phyloP scores from a whole-genome alignment of 805 yeast genomes.

The Candida lessepsii region DNA sequence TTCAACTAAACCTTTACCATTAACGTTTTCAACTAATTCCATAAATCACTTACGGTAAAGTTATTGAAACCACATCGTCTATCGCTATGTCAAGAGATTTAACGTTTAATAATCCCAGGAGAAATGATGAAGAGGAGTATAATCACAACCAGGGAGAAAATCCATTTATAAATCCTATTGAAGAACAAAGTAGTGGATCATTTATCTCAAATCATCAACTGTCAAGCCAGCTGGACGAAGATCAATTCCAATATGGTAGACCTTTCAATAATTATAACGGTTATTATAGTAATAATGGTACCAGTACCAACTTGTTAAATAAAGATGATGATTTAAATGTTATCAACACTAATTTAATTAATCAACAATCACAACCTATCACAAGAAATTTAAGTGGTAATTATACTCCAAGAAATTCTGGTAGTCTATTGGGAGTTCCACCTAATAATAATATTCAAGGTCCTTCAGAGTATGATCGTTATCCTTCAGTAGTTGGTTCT shows the following conservation, averaged over 20 bases:
- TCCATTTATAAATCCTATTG: slow-evolving; percentile 18
- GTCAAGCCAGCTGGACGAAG: slow-evolving; percentile 19
- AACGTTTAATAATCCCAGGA: slow-evolving; percentile 25
- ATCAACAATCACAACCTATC: slow-evolving; percentile 11
- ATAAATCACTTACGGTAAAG: not conserved
- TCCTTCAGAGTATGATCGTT: slow-evolving; percentile 65
- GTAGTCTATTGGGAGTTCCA: slow-evolving; percentile 7
- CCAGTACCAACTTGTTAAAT: slow-evolving; percentile 36
- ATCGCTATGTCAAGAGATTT: slow-evolving; percentile 26
- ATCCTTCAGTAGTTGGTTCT: slow-evolving; percentile 61
- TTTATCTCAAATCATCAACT: slow-evolving; percentile 16
- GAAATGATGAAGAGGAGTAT: slow-evolving; percentile 14
- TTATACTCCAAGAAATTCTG: slow-evolving; percentile 7
- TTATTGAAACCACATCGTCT: not conserved
- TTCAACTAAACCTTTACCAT: not conserved
- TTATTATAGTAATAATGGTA: slow-evolving; percentile 41
- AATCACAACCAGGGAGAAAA: slow-evolving; percentile 10
- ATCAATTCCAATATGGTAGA: slow-evolving; percentile 29
- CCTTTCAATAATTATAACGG: slow-evolving; percentile 41
- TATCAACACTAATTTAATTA: slow-evolving; percentile 14
- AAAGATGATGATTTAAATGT: slow-evolving; percentile 16
- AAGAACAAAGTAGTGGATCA: slow-evolving; percentile 16
- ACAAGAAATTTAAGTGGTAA: slow-evolving; percentile 7
- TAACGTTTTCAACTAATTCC: too few species aligned
- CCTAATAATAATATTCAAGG: slow-evolving; percentile 23